A percentile compares a stretch with the other conserved stretches of the same genome.
phyloP scores from a whole-genome alignment of 2,329 filamentous ascomycete genomes.

The Ascochyta viciae-villosae region DNA sequence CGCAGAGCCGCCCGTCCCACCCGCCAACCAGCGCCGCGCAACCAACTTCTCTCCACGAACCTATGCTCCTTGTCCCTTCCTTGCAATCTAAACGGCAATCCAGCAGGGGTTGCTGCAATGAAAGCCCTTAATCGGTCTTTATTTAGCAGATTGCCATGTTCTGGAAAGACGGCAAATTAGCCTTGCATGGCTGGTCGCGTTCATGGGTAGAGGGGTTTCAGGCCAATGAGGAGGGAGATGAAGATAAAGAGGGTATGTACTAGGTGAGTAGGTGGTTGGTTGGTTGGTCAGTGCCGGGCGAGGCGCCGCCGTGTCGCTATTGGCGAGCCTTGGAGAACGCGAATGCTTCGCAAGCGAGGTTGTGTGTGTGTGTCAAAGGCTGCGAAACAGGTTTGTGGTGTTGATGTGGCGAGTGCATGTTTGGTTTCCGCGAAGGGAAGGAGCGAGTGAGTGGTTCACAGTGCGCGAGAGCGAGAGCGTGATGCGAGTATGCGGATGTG shows the following conservation, averaged over 20 bases:
- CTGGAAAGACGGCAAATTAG: constrained; percentile 7
- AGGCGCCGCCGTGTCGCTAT: constrained; percentile 5
- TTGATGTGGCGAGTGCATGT: background rate
- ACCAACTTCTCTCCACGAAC: constrained; percentile 4
- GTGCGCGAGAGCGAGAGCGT: too few relatives aligned
- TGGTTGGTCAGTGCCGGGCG: background rate
- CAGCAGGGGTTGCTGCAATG: background rate
- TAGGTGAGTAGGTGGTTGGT: too few relatives aligned
- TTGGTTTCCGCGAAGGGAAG: background rate
- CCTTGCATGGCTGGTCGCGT: background rate
- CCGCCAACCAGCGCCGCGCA: constrained; percentile 9
- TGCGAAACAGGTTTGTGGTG: background rate
- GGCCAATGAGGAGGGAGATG: constrained; percentile 1
- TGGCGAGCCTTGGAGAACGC: background rate
- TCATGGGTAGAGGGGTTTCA: background rate
- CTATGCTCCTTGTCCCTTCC: background rate
- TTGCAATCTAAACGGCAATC: background rate
- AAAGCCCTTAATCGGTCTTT: constrained; percentile 4
- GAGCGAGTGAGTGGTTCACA: background rate
- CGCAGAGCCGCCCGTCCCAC: constrained; percentile 42
- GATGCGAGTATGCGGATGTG: background rate
- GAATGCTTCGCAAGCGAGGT: background rate
- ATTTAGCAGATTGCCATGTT: background rate
- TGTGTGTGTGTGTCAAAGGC: background rate
- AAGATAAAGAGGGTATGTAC: too few relatives aligned